Evolutionary conservation across 208 protist genomes (phyloP).

Genomic region (Trypanosomatidae sp.): DNA sequence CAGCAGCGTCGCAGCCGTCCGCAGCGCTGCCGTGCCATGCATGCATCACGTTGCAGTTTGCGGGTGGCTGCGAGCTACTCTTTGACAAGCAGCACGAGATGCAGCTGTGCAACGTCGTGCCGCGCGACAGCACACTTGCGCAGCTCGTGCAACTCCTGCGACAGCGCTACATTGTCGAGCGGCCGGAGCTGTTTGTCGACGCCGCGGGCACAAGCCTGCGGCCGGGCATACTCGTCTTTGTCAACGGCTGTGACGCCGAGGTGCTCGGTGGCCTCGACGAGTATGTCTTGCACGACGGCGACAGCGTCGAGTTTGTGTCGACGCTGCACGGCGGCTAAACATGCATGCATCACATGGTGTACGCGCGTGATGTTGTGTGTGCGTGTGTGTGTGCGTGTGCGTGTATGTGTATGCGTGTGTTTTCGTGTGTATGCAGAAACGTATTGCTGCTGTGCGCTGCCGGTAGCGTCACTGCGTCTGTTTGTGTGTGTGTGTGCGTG

Average conservation of each 20-base stretch:
- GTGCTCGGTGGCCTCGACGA: constrained; percentile 70
- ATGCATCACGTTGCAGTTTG: constrained; percentile 21
- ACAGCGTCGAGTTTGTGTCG: constrained; percentile 89
- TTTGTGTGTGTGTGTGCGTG: background rate
- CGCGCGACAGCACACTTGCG: constrained; percentile 18
- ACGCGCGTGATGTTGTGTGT: background rate
- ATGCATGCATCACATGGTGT: background rate
- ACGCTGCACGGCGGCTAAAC: constrained; percentile 89
- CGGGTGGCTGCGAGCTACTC: constrained; percentile 74
- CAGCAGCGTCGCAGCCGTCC: background rate
- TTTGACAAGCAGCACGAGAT: constrained; percentile 41
- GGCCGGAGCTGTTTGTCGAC: constrained; percentile 69
- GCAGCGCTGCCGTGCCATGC: background rate
- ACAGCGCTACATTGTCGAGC: constrained; percentile 36
- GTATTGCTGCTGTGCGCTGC: background rate
- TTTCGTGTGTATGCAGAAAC: background rate
- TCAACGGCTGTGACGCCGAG: constrained; percentile 91
- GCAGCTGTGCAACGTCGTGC: constrained; percentile 15
- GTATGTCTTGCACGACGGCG: constrained; percentile 73
- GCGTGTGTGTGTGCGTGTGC: background rate
- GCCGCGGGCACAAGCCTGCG: constrained; percentile 38
- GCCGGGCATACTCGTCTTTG: constrained; percentile 89
- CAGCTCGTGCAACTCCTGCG: constrained; percentile 41
- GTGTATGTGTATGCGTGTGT: background rate
- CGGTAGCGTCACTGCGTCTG: background rate